phyloP scores from a whole-genome alignment of 441 rosid genomes.

The Croton laevigatus region DNA sequence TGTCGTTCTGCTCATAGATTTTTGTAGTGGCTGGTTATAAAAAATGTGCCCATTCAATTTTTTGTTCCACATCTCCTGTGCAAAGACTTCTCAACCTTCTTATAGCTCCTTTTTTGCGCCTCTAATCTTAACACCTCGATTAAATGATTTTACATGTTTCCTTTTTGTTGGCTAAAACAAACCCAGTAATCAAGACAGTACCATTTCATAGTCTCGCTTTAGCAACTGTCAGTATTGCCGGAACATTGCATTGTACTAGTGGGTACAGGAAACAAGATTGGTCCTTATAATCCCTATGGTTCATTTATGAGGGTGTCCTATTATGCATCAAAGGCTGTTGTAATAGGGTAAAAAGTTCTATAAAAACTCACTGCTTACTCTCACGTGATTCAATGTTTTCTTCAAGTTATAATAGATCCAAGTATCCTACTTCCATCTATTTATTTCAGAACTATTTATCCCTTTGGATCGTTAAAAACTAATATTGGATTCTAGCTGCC shows the following conservation, averaged over 20 bases:
- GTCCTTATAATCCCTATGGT: neutral
- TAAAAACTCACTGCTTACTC: neutral
- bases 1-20: too few relatives aligned
- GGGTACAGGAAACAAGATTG: neutral
- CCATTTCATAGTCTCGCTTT: neutral
- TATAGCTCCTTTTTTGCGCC: too few relatives aligned
- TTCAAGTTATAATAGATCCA: neutral
- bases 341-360: neutral
- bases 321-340: neutral
- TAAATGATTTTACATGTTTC: constrained; percentile 2
- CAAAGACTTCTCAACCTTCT: too few relatives aligned
- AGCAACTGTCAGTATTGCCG: too few relatives aligned
- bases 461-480: neutral
- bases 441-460: neutral
- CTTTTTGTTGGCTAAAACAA: neutral
- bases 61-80: too few relatives aligned
- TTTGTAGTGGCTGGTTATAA: too few relatives aligned
- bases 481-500: constrained; percentile 2
- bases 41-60: too few relatives aligned
- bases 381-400: neutral
- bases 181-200: neutral
- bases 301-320: neutral
- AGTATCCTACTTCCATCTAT: neutral
- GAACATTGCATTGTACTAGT: too few relatives aligned
- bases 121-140: too few relatives aligned